phyloP scores from a whole-genome alignment of 2,329 filamentous ascomycete species.

The Botryotinia convoluta region DNA sequence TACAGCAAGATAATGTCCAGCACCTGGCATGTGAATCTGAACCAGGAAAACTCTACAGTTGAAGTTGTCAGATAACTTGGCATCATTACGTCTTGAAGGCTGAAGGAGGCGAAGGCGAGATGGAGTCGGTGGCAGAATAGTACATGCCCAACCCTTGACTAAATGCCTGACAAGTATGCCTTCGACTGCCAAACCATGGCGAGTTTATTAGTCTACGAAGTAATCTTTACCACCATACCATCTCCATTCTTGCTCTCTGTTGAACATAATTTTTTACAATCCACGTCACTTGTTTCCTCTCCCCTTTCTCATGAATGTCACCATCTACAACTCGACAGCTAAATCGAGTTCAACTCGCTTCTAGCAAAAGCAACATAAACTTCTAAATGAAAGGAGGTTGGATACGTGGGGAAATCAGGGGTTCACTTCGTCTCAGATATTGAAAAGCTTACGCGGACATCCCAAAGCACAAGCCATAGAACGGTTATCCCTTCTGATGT shows the following conservation, averaged over 20 bases:
- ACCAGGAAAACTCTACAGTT: not conserved
- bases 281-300: not conserved
- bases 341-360: not conserved
- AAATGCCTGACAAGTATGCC: not conserved
- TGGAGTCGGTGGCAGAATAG: not conserved
- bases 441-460: slow-evolving; percentile 8
- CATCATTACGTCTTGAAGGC: not conserved
- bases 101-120: not conserved
- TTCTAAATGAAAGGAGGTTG: slow-evolving; percentile 4
- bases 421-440: not conserved
- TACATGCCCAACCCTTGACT: not conserved
- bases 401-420: not conserved
- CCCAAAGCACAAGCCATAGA: not conserved
- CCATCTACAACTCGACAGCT: not conserved
- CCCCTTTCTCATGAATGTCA: not conserved
- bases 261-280: not conserved
- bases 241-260: not conserved
- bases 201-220: not conserved
- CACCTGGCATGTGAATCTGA: not conserved
- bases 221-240: not conserved
- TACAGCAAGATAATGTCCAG: not conserved
- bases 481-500: not conserved
- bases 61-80: not conserved
- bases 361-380: not conserved
- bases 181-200: not conserved